Conservation (phyloP, 495 filamentous ascomycete genomes). For the Daldinia concentrica region DNA sequence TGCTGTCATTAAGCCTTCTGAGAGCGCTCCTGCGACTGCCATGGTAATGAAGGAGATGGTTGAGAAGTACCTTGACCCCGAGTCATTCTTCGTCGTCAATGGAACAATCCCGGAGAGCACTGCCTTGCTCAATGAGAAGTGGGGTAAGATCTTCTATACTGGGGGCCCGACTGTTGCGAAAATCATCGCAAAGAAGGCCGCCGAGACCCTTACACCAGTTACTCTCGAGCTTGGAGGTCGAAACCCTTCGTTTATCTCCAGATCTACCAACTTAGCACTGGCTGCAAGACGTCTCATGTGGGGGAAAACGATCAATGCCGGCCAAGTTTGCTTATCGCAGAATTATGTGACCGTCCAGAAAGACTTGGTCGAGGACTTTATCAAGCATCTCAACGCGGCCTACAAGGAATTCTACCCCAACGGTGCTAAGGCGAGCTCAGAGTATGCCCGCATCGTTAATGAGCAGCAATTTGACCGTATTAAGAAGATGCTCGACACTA, state of each 20-base stretch:
- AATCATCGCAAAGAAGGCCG: conserved; percentile 91
- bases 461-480: conserved; percentile 79
- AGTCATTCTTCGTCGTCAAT: conserved; percentile 81
- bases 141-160: conserved; percentile 99
- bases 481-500: conserved; percentile 85
- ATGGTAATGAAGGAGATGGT: conserved; percentile 82
- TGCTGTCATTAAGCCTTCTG: conserved; percentile 87
- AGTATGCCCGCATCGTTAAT: conserved; percentile 84
- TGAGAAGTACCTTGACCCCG: conserved; percentile 75
- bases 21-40: conserved; percentile 77
- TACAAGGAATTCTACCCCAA: conserved; percentile 85
- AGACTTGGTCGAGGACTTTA: conserved; percentile 72
- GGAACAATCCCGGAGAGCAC: conserved; percentile 82
- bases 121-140: conserved; percentile 83
- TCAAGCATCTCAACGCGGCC: conserved; percentile 75
- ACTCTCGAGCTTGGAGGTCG: conserved; percentile 87
- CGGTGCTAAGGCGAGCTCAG: conserved; percentile 75
- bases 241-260: conserved; percentile 90
- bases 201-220: conserved; percentile 89
- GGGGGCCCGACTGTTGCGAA: conserved; percentile 78
- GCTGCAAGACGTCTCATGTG: conserved; percentile 86
- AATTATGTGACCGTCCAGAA: conserved; percentile 89
- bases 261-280: conserved; percentile 79
- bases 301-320: conserved; percentile 85
- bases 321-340: conserved; percentile 88